Evolutionary conservation across 176 grass and related monocot species (phyloP), one percentile per base, ranked within the genome.

Genomic region (Rhynchospora tenuis): DNA sequence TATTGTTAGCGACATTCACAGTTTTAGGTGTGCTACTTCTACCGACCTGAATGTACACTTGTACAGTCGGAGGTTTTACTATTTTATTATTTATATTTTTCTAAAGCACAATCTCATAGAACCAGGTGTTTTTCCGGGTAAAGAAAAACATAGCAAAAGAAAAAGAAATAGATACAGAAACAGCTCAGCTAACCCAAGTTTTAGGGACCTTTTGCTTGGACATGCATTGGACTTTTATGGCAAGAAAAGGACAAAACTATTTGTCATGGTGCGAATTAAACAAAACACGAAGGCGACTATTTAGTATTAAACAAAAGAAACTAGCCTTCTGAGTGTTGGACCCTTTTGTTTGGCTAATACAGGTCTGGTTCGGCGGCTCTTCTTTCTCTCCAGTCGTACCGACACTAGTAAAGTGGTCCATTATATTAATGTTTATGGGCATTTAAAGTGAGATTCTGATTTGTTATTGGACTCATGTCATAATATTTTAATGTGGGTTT

Each of bases 321-420:
- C n/a, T 8, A 24, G 7, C 20, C 22, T 8, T 67, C 14, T 3
- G 26, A 4, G 61, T 28, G 23, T 64, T 26, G 24, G 24, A 31
- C 2, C 28, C 4, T 64, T 64, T 64, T 64, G 24, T 10, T 64
- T 64, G 62, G 62, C 28, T 64, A 14, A 11, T 38, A 38, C 14
- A 10, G 17, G 54, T 22, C 85, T n/a, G 64, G 82, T 67, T 71
- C 47, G 79, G 70, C 78, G 61, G 29, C 29, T 79, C 56, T 65
- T 82, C 61, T 59, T 38, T 4, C 33, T 38, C 33, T 38, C 33
- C 87, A 89, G 69, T 81, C 84, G 38, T 83, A 80, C 60, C 38
- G 77, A 83, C 58, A 3, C 33, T 38, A 38, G 33, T 38, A 38
- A 38, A 38, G 33, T 2, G 33, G 33, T 38, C 5, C 33, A 38